phyloP scores from a whole-genome alignment of 768 basidiomycete species.

The Macrolepiota fuliginosa region DNA sequence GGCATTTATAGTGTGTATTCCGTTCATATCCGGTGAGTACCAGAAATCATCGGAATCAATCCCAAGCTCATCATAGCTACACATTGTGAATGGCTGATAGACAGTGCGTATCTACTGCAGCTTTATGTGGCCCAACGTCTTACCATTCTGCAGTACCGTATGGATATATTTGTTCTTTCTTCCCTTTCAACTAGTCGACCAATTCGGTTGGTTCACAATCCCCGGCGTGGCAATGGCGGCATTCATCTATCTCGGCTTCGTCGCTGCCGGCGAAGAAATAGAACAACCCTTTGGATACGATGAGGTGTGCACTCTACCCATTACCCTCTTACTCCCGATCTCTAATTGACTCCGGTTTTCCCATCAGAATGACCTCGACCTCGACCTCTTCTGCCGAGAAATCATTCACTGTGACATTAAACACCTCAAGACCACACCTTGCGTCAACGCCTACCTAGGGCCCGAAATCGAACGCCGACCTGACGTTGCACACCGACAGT shows the following conservation, averaged over 20 bases:
- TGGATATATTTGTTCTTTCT: conserved; percentile 77
- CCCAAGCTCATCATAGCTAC: background rate
- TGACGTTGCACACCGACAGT: conserved; percentile 4
- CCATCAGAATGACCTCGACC: conserved; percentile 59
- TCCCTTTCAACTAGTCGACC: conserved; percentile 68
- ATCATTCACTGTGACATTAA: conserved; percentile 58
- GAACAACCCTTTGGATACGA: conserved; percentile 73
- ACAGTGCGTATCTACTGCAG: conserved; percentile 26
- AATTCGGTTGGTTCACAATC: conserved; percentile 64
- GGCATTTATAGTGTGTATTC: conserved; percentile 48
- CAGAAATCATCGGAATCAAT: background rate
- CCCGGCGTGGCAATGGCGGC: conserved; percentile 64
- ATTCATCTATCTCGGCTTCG: conserved; percentile 74
- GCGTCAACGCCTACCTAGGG: conserved; percentile 46
- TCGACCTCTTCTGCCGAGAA: conserved; percentile 60
- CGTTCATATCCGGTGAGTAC: conserved; percentile 52
- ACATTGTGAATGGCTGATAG: conserved; percentile 15
- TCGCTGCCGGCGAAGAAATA: conserved; percentile 70
- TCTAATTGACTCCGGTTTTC: background rate
- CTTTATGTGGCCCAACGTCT: background rate
- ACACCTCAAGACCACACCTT: conserved; percentile 48
- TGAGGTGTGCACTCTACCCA: conserved; percentile 35
- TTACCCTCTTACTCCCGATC: background rate
- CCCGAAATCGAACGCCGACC: conserved; percentile 16
- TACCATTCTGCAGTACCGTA: conserved; percentile 41